Evolutionary conservation across 2,329 filamentous ascomycete species (phyloP), one percentile per base, ranked within the genome.

Genomic region (Epichloe aotearoae): DNA sequence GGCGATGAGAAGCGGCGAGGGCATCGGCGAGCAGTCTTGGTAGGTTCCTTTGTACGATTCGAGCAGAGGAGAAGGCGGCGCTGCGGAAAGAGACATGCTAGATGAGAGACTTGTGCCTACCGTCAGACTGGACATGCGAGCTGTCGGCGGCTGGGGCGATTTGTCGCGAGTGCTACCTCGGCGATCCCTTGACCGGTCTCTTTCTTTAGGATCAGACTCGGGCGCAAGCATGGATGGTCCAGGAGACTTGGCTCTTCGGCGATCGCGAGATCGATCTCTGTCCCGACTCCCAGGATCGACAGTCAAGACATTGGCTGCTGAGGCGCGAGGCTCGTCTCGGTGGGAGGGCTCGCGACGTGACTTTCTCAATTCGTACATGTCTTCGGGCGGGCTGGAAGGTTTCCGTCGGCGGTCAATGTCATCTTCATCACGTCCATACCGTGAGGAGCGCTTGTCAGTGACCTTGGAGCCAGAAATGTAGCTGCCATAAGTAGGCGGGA

Each of bases 1-100:
- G 3, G 80, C 66, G 4, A 81, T 61, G 59, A 83, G 73, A 23
- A 90, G 71, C 1, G 90, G 88, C 0, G 89, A 89, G 0, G 90
- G 90, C 88, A 96, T 95, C 0, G 91, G 90, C 0, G 90, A 95
- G 59, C 94, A 86, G 52, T 87, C 88, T 66, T 97, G 91, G 60
- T 95, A 97, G 0, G 90, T 95, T 39, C 91, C 91, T 55, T 84
- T 85, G 67, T 97, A 97, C 1, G 93, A 84, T 68, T 97, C 91
- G 2, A 95, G 79, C 47, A 97, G 73, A 1, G 91, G 93, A 55
- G 88, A 95, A 1, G 80, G 80, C 0, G 89, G 88, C 2, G 88
- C 76, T 20, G 71, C 69, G 2, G 76, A 69, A 2, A 81, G 64
- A 12, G 77, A 73, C 47, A 71, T 55, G 47, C 59, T 63, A 19